These are phyloP conservation scores for Canna indica DNA, from an alignment of 176 grass and related monocot genomes.

Conservation along the genomic window DNA sequence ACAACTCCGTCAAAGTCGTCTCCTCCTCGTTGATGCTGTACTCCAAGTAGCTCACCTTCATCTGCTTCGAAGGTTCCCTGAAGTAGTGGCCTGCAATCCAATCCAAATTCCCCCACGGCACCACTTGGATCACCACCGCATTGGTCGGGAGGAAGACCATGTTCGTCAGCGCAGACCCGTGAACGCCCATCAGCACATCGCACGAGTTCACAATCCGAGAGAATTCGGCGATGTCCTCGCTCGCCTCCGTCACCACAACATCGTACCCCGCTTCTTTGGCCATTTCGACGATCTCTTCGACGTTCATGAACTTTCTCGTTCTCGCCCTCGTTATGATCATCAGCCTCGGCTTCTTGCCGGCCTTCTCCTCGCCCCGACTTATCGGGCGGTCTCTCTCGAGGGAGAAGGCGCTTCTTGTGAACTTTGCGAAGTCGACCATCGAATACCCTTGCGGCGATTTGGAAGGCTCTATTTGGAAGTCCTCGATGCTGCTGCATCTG, in stretches of 20 bases:
- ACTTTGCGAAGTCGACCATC: neutral
- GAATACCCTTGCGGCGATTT: neutral
- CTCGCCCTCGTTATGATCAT: neutral
- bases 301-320: constrained; percentile 3
- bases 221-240: neutral
- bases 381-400: neutral
- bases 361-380: neutral
- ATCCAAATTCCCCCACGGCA: neutral
- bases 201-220: constrained; percentile 5
- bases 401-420: neutral
- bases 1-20: neutral
- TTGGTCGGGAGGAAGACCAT: constrained; percentile 5
- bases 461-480: constrained; percentile 72
- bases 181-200: constrained; percentile 2
- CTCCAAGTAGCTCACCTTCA: too few relatives aligned
- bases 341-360: neutral
- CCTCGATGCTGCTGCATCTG: constrained; percentile 15
- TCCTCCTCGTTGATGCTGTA: constrained; percentile 6
- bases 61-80: neutral
- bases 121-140: too few relatives aligned
- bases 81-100: constrained; percentile 7
- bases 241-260: neutral
- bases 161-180: constrained; percentile 1
- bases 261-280: neutral
- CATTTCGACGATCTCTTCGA: neutral